Percentiles rank a stretch among this genome's conserved stretches.
Evolutionary conservation across 768 basidiomycete species (phyloP).

Genomic region (Lyophyllum shimeji): DNA sequence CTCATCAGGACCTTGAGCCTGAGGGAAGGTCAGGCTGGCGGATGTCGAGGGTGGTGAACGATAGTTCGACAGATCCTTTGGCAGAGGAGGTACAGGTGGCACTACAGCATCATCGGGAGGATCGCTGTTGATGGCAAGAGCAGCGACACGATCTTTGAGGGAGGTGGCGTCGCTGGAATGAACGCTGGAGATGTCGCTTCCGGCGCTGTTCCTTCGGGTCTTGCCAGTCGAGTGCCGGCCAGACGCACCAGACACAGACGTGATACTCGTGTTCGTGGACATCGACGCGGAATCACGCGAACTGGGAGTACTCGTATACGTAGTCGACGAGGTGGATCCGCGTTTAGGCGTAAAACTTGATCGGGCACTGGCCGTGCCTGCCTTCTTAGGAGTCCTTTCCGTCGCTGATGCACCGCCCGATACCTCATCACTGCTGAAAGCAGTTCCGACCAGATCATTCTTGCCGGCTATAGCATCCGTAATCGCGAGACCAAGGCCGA

Average conservation of each 20-base stretch:
- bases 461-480: constrained; percentile 35
- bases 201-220: constrained; percentile 75
- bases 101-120: constrained; percentile 62
- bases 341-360: constrained; percentile 84
- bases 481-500: constrained; percentile 33
- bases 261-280: constrained; percentile 74
- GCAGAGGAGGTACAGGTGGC: constrained; percentile 92
- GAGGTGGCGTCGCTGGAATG: constrained; percentile 67
- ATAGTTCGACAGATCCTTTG: constrained; percentile 83
- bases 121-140: constrained; percentile 59
- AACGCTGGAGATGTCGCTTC: constrained; percentile 80
- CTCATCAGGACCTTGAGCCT: constrained; percentile 37
- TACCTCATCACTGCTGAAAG: constrained; percentile 62
- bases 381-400: constrained; percentile 73
- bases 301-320: constrained; percentile 77
- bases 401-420: constrained; percentile 36
- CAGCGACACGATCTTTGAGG: constrained; percentile 68
- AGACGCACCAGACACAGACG: constrained; percentile 72
- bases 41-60: constrained; percentile 68
- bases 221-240: constrained; percentile 72
- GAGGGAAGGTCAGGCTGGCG: constrained; percentile 51
- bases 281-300: constrained; percentile 87
- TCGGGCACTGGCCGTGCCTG: constrained; percentile 52
- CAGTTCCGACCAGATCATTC: constrained; percentile 40
- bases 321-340: constrained; percentile 87